A percentile compares a stretch with the other conserved stretches of the same genome.
These are phyloP conservation scores for sorghum (Sorghum bicolor) DNA, from an alignment of 176 grass and related monocot species.

Conservation along the genomic window Sorghum_bicolor_NCBIv3 NC_012873.2:65798501-65799000, in stretches of 20 bases:
- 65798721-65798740: too few relatives aligned
- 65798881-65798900: neutral
- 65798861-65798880: too few relatives aligned
- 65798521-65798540: neutral
- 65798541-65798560: neutral
- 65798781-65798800: neutral
- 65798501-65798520: slow-evolving; percentile 44
- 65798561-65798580: too few relatives aligned
- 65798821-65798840: too few relatives aligned
- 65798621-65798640: neutral
- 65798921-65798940: neutral
- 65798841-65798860: too few relatives aligned
- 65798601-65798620: neutral
- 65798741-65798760: neutral
- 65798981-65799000: neutral
- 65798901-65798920: neutral
- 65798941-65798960: neutral
- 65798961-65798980: too few relatives aligned
- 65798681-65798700: neutral
- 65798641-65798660: neutral
- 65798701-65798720: too few relatives aligned
- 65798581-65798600: too few relatives aligned
- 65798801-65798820: too few relatives aligned
- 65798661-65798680: neutral
- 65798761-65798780: too few relatives aligned